Conservation (phyloP, 164 flowering plant genomes). For the Umbellularia californica region DNA sequence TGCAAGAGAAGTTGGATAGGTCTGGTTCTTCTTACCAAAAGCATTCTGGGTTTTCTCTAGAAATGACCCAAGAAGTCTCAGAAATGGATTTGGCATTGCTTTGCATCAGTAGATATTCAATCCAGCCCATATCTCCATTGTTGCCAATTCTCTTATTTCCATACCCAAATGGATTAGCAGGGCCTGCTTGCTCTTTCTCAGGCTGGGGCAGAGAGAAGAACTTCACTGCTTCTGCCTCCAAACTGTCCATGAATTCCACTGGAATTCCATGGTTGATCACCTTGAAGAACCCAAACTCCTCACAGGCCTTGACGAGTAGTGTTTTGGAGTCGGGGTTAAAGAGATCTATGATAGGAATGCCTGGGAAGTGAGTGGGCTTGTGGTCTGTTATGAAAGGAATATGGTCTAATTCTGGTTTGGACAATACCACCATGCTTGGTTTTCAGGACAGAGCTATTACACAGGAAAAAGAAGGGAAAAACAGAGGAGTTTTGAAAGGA, state of each 20-base stretch:
- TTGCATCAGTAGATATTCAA: conserved; percentile 70
- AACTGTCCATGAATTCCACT: conserved; percentile 32
- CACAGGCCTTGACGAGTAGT: conserved; percentile 59
- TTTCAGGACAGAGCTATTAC: neutral
- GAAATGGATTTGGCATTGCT: conserved; percentile 35
- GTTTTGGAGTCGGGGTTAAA: conserved; percentile 40
- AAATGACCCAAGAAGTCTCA: conserved; percentile 24
- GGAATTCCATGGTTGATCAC: conserved; percentile 76
- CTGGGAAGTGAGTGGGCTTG: conserved; percentile 29
- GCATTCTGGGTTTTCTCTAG: conserved; percentile 33
- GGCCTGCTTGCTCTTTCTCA: conserved; percentile 61
- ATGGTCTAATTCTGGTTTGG: conserved; percentile 43
- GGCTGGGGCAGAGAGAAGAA: conserved; percentile 57
- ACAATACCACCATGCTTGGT: conserved; percentile 61
- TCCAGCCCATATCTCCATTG: conserved; percentile 93
- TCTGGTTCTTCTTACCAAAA: conserved; percentile 38
- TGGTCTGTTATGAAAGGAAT: conserved; percentile 41
- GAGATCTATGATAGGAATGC: conserved; percentile 69
- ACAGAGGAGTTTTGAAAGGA: neutral
- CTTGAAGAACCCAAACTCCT: conserved; percentile 84
- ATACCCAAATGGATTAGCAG: conserved; percentile 75
- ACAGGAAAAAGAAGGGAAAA: neutral
- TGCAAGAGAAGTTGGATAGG: neutral
- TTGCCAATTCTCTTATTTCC: conserved; percentile 75
- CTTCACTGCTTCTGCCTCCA: conserved; percentile 52